A percentile compares a stretch with the other conserved stretches of the same genome.
Evolutionary conservation across 2,329 filamentous ascomycete genomes (phyloP).

Genomic region (Plectosphaerella plurivora): DNA sequence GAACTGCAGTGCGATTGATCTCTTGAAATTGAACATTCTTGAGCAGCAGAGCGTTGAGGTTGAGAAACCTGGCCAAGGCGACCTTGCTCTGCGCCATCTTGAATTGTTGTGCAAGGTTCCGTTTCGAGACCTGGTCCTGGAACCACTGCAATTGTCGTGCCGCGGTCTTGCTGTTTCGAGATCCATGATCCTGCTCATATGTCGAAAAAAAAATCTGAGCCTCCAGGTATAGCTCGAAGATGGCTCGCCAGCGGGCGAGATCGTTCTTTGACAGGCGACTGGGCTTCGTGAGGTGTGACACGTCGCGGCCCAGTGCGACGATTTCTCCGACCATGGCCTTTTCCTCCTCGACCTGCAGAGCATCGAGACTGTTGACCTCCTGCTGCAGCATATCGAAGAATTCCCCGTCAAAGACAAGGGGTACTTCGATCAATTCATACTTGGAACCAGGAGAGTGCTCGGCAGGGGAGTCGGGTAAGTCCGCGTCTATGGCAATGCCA

Average conservation of each 20-base stretch:
- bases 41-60: slow-evolving; percentile 72
- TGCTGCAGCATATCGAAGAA: slow-evolving; percentile 75
- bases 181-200: slow-evolving; percentile 65
- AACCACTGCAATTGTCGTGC: slow-evolving; percentile 68
- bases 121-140: slow-evolving; percentile 59
- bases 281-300: slow-evolving; percentile 62
- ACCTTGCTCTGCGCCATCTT: slow-evolving; percentile 60
- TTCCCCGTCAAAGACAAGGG: slow-evolving; percentile 69
- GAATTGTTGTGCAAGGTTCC: slow-evolving; percentile 56
- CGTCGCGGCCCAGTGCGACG: slow-evolving; percentile 55
- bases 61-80: slow-evolving; percentile 65
- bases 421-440: slow-evolving; percentile 60
- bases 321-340: slow-evolving; percentile 60
- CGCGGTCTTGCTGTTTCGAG: slow-evolving; percentile 61
- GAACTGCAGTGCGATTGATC: slow-evolving; percentile 72
- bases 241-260: slow-evolving; percentile 70
- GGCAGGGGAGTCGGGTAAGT: not conserved
- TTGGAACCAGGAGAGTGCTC: not conserved
- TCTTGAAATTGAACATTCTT: slow-evolving; percentile 79
- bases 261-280: slow-evolving; percentile 60
- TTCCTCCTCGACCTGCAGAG: slow-evolving; percentile 63
- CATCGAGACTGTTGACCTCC: slow-evolving; percentile 66
- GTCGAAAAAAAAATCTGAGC: slow-evolving; percentile 80
- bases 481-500: too few species aligned
- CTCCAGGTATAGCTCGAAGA: slow-evolving; percentile 79